Percentiles rank a stretch among this genome's conserved stretches.
Conservation (phyloP, 495 filamentous ascomycete genomes). For the Chaetomidium leptoderma region DNA sequence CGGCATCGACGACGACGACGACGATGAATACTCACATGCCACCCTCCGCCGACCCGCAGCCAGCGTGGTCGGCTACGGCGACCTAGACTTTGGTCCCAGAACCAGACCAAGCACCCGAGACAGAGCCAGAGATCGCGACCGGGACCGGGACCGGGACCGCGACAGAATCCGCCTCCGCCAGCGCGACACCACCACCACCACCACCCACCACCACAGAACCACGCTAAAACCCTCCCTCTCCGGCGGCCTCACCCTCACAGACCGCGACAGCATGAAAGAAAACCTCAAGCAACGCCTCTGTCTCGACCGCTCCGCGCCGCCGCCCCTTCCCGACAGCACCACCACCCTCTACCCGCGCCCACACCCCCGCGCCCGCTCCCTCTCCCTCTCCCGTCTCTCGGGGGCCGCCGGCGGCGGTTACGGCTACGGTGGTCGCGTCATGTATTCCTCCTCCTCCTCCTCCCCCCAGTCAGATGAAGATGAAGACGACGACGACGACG, state of each 20-base stretch:
- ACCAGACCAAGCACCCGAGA: constrained; percentile 1
- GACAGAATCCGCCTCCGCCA: background rate
- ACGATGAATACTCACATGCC: background rate
- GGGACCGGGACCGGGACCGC: background rate
- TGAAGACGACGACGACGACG: background rate
- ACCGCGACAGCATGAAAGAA: background rate
- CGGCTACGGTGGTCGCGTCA: too few relatives aligned
- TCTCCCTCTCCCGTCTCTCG: background rate
- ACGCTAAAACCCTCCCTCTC: background rate
- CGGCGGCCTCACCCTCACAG: background rate
- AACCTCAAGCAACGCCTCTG: constrained; percentile 12
- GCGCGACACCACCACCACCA: background rate
- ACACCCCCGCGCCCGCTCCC: background rate
- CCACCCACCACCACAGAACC: background rate
- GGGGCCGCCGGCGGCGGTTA: too few relatives aligned
- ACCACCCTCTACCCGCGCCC: background rate
- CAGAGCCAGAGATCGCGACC: background rate
- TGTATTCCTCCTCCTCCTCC: background rate
- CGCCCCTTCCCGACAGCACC: background rate
- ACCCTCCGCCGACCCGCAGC: constrained; percentile 4
- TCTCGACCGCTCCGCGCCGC: background rate
- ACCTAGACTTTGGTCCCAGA: constrained; percentile 2
- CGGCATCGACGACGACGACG: constrained; percentile 2
- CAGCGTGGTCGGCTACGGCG: constrained; percentile 16
- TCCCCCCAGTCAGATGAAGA: background rate